These are phyloP conservation scores for Conoideocrella luteorostrata DNA, from an alignment of 2,329 filamentous ascomycete genomes.

Conservation along the genomic window DNA sequence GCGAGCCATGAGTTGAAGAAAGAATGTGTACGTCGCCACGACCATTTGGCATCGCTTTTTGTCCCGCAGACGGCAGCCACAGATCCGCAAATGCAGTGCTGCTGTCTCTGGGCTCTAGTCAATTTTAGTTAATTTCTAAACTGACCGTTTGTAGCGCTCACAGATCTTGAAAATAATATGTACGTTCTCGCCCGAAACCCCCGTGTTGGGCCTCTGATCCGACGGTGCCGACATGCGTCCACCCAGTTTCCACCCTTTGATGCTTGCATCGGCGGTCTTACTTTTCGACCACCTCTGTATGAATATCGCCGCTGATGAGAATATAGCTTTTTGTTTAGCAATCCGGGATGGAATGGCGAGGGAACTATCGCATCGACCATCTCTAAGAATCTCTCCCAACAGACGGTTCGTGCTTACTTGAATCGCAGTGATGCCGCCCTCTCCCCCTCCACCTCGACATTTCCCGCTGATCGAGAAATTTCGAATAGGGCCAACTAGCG, in stretches of 20 bases:
- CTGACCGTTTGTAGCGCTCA: conserved; percentile 36
- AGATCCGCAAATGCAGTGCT: conserved; percentile 1
- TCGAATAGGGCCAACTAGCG: conserved; percentile 37
- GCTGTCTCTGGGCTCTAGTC: too few species aligned
- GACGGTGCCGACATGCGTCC: neutral
- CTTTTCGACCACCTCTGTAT: too few species aligned
- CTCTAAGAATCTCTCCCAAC: conserved; percentile 49
- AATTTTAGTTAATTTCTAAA: conserved; percentile 20
- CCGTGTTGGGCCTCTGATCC: neutral
- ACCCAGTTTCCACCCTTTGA: too few species aligned
- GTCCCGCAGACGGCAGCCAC: neutral
- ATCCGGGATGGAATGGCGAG: conserved; percentile 47
- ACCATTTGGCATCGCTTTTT: neutral
- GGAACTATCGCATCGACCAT: conserved; percentile 46
- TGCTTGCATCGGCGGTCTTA: too few species aligned
- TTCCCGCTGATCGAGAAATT: neutral
- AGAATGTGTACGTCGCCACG: conserved; percentile 34
- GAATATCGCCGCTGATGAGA: conserved; percentile 7
- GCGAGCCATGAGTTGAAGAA: conserved; percentile 33
- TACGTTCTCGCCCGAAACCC: conserved; percentile 30
- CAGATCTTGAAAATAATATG: conserved; percentile 45
- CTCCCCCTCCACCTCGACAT: neutral
- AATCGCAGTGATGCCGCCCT: neutral
- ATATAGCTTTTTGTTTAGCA: conserved; percentile 52
- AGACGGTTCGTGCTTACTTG: conserved; percentile 38